These are phyloP conservation scores for Blastobotrys parvus DNA, from an alignment of 805 yeast species.

Conservation along the genomic window DNA sequence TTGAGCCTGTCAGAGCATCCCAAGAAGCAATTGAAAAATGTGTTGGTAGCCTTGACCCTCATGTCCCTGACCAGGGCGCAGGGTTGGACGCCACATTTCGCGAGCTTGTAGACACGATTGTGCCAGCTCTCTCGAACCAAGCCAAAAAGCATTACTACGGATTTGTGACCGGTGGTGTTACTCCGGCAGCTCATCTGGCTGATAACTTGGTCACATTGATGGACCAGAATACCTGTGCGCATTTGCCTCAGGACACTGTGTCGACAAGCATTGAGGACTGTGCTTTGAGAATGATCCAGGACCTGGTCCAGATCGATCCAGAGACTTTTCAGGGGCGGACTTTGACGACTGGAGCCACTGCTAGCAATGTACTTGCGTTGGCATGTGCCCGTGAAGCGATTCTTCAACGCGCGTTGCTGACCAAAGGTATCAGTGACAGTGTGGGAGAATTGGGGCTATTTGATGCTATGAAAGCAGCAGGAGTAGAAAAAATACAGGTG, in stretches of 20 bases:
- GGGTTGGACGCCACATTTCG: background rate
- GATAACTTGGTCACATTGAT: conserved; percentile 14
- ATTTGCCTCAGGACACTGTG: conserved; percentile 10
- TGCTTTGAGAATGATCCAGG: conserved; percentile 12
- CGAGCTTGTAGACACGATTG: conserved; percentile 4
- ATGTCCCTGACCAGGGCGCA: background rate
- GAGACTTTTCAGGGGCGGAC: conserved; percentile 11
- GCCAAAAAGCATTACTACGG: conserved; percentile 16
- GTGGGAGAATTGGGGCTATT: conserved; percentile 14
- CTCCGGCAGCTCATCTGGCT: conserved; percentile 21
- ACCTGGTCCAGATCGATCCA: conserved; percentile 12
- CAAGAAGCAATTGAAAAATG: background rate
- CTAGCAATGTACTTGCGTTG: conserved; percentile 17
- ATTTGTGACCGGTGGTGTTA: conserved; percentile 20
- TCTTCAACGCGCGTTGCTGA: background rate
- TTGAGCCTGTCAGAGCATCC: no score
- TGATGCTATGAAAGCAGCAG: conserved; percentile 10
- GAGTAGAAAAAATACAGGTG: conserved; percentile 11
- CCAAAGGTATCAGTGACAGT: background rate
- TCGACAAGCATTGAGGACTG: conserved; percentile 9
- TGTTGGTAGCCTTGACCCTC: background rate
- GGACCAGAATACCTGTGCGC: conserved; percentile 14
- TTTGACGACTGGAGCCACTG: conserved; percentile 21
- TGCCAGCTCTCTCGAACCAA: conserved; percentile 16
- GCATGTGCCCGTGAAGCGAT: conserved; percentile 15